Evolutionary conservation across 257 asterid genomes (phyloP).

Genomic region (Gynochthodes officinalis): DNA sequence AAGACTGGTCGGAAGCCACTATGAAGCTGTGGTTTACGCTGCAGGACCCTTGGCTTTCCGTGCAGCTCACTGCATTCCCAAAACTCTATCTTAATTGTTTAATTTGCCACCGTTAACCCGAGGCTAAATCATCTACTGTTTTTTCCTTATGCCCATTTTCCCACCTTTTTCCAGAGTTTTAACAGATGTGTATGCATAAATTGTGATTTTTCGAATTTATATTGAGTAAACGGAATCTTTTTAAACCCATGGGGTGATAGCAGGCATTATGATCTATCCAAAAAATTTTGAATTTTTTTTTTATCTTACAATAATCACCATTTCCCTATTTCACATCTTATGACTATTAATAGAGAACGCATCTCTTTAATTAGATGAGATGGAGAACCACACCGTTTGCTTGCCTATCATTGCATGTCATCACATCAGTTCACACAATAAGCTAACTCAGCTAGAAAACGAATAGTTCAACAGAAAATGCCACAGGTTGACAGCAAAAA

Average conservation of each 20-base stretch:
- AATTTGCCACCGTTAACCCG: conserved; percentile 1
- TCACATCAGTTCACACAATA: not conserved
- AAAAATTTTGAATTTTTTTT: not conserved
- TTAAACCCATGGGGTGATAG: not conserved
- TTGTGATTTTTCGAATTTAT: not conserved
- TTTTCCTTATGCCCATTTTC: not conserved
- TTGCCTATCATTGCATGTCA: not conserved
- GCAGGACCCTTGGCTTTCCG: conserved; percentile 82
- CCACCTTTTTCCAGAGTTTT: not conserved
- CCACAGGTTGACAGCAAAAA: not conserved
- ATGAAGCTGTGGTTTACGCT: conserved; percentile 67
- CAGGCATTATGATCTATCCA: not conserved
- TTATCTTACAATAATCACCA: not conserved
- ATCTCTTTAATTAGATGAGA: not conserved
- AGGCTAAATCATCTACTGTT: conserved; percentile 14
- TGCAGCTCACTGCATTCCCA: conserved; percentile 57
- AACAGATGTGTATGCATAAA: not conserved
- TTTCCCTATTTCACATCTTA: not conserved
- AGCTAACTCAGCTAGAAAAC: conserved; percentile 7
- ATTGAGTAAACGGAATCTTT: not conserved
- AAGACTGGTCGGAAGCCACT: conserved; percentile 39
- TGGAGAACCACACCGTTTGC: not conserved
- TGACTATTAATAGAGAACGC: not conserved
- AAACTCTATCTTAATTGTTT: conserved; percentile 11
- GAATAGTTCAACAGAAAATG: conserved; percentile 8